Conservation (phyloP, 495 filamentous ascomycete species). For the Neurospora sp. region DNA sequence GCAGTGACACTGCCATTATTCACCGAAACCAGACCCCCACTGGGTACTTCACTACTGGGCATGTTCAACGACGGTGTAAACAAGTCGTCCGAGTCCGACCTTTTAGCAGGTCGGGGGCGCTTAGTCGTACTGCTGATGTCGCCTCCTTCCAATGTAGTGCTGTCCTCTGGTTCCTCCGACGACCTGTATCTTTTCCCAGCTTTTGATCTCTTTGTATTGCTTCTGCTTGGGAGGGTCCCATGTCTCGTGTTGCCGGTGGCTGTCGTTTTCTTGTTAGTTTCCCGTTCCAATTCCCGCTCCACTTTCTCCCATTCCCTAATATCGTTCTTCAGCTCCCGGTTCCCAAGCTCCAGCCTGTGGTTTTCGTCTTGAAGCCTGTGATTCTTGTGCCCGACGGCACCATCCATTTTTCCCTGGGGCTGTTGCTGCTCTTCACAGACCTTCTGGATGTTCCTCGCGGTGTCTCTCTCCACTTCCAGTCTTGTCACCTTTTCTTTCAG, state of each 20-base stretch:
- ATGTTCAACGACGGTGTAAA: not conserved
- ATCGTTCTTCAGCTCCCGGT: not conserved
- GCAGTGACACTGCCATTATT: not conserved
- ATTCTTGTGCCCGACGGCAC: too few species aligned
- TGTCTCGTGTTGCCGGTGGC: not conserved
- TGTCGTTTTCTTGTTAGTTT: not conserved
- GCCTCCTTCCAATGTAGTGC: not conserved
- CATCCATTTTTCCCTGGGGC: not conserved
- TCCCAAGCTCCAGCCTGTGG: not conserved
- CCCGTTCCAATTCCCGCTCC: not conserved
- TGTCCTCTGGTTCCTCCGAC: not conserved
- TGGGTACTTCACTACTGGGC: not conserved
- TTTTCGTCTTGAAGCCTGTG: not conserved
- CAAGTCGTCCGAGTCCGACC: not conserved
- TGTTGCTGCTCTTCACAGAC: not conserved
- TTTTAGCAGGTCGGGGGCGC: not conserved
- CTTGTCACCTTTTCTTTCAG: not conserved
- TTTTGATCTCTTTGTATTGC: not conserved
- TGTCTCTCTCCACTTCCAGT: not conserved
- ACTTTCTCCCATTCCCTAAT: not conserved
- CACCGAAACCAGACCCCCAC: not conserved
- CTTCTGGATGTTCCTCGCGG: not conserved
- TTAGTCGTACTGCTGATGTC: not conserved
- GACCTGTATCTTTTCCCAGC: not conserved
- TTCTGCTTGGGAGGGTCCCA: not conserved